A percentile compares a stretch with the other conserved stretches of the same genome.
Conservation (phyloP, 192 early-diverging fungal genomes). For the Backusella sp. region DNA sequence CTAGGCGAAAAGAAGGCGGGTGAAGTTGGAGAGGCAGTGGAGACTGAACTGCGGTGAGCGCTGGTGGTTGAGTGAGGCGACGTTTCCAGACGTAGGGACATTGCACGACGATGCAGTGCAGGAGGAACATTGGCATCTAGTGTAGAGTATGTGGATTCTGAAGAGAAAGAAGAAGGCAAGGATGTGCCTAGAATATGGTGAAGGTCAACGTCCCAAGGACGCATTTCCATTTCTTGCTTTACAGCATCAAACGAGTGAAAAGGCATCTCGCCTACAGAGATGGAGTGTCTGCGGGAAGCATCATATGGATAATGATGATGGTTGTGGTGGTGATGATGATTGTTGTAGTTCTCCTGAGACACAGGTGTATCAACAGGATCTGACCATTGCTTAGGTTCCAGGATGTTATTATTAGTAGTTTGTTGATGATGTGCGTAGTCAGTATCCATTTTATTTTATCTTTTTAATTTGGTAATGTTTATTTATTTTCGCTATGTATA, state of each 20-base stretch:
- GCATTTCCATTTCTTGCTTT: not conserved
- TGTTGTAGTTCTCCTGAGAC: not conserved
- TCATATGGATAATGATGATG: not conserved
- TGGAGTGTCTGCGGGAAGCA: constrained; percentile 26
- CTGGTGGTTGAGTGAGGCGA: not conserved
- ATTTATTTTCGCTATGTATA: not conserved
- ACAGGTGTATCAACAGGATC: not conserved
- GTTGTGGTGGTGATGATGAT: not conserved
- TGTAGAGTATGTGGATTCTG: not conserved
- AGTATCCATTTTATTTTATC: not conserved
- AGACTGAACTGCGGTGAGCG: not conserved
- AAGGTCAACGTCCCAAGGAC: not conserved
- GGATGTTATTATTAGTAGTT: not conserved
- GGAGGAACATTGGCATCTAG: not conserved
- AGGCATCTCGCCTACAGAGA: constrained; percentile 30
- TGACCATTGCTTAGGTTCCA: not conserved
- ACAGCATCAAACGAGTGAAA: constrained; percentile 7
- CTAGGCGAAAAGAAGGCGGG: constrained; percentile 72
- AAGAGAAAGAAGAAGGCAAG: constrained; percentile 19
- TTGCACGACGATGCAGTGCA: constrained; percentile 12
- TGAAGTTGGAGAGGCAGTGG: constrained; percentile 43
- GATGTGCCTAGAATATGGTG: constrained; percentile 8
- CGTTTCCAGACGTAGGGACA: constrained; percentile 13
- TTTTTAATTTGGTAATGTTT: constrained; percentile 7
- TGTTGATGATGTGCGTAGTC: not conserved